Evolutionary conservation across 148 eudicot species (phyloP).

Genomic region (Hydrangea macrophylla): DNA sequence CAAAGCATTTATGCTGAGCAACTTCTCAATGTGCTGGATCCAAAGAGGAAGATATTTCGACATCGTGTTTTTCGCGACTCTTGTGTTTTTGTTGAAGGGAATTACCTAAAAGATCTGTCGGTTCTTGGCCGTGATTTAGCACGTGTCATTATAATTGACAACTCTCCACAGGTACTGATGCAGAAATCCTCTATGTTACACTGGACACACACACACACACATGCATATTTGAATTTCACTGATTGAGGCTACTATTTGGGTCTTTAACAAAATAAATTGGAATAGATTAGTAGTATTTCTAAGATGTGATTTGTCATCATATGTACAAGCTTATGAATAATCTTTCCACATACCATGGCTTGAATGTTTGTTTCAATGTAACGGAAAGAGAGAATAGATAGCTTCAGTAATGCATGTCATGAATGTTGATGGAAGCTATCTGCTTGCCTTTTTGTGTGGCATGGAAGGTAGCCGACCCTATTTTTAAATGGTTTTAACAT

Average conservation of each 20-base stretch:
- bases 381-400: too few relatives aligned
- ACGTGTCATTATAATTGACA: conserved; percentile 77
- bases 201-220: too few relatives aligned
- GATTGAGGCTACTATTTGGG: neutral
- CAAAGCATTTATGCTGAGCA: conserved; percentile 98
- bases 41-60: conserved; percentile 85
- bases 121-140: conserved; percentile 97
- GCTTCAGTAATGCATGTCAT: neutral
- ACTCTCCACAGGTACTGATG: conserved; percentile 88
- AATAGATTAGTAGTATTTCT: neutral
- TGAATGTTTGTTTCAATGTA: too few relatives aligned
- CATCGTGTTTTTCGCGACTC: conserved; percentile 97
- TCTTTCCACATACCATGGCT: neutral
- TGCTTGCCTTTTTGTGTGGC: neutral
- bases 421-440: neutral
- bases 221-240: neutral
- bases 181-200: neutral
- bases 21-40: conserved; percentile 91
- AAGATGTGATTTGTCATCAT: neutral
- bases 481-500: neutral
- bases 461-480: neutral
- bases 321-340: neutral
- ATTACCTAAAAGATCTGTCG: conserved; percentile 87
- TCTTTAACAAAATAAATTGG: neutral
- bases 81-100: conserved; percentile 87